These are phyloP conservation scores for Artemisia annua DNA, from an alignment of 129 eudicot species.

Conservation along the genomic window DNA sequence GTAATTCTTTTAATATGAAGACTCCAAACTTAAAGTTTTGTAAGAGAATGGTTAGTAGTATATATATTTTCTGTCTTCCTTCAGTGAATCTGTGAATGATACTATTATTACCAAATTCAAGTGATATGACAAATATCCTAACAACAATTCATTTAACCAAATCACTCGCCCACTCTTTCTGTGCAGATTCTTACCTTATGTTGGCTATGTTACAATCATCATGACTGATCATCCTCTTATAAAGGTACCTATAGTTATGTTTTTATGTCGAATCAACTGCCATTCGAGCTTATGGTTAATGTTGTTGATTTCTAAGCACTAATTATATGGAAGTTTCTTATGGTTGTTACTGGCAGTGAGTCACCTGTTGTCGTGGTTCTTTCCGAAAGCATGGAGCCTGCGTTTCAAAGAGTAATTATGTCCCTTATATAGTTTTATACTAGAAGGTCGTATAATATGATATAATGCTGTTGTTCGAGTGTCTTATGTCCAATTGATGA, in stretches of 20 bases:
- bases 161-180: not conserved
- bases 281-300: conserved; percentile 5
- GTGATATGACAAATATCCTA: not conserved
- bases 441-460: not conserved
- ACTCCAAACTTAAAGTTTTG: not conserved
- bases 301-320: conserved; percentile 46
- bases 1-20: not conserved
- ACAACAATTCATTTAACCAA: no score
- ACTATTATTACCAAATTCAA: not conserved
- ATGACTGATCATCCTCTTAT: conserved; percentile 75
- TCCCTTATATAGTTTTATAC: not conserved
- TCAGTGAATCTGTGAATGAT: conserved; percentile 2
- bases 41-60: not conserved
- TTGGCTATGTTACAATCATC: conserved; percentile 80
- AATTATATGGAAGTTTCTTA: conserved; percentile 78
- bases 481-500: not conserved
- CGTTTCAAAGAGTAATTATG: conserved; percentile 64
- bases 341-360: conserved; percentile 78
- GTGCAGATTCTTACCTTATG: conserved; percentile 83
- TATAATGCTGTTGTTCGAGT: conserved; percentile 1
- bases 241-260: conserved; percentile 46
- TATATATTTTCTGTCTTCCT: not conserved
- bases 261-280: conserved; percentile 3
- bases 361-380: conserved; percentile 94
- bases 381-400: conserved; percentile 96